These are phyloP conservation scores for Aquilaria malaccensis DNA, from an alignment of 345 rosid genomes.

Conservation along the genomic window DNA sequence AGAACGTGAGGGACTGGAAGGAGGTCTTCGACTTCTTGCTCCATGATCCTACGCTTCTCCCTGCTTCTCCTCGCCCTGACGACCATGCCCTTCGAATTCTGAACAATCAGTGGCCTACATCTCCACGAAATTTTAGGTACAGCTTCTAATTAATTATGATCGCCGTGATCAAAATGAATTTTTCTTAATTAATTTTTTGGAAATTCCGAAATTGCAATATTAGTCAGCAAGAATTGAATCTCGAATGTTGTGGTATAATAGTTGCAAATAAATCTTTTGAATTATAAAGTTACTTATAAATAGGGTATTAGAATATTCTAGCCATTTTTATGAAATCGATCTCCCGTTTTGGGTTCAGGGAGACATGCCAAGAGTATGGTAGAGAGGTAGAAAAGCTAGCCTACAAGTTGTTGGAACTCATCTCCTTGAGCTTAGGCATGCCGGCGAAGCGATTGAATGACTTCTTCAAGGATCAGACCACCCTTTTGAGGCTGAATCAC, in stretches of 20 bases:
- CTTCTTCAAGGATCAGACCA: slow-evolving; percentile 47
- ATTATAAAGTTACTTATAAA: slow-evolving; percentile 2
- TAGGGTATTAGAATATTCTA: too few species aligned
- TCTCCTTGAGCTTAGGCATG: slow-evolving; percentile 55
- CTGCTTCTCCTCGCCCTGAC: slow-evolving; percentile 35
- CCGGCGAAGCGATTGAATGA: slow-evolving; percentile 34
- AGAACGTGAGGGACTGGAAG: slow-evolving; percentile 62
- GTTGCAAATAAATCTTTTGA: neutral
- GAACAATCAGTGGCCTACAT: slow-evolving; percentile 51
- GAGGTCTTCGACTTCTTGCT: slow-evolving; percentile 52
- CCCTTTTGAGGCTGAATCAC: slow-evolving; percentile 51
- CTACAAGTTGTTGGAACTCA: slow-evolving; percentile 33
- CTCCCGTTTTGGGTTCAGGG: slow-evolving; percentile 20
- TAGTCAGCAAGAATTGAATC: too few species aligned
- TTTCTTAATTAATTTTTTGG: neutral
- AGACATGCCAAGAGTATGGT: slow-evolving; percentile 36
- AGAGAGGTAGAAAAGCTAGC: slow-evolving; percentile 44
- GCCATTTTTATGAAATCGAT: too few species aligned
- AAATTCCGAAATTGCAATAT: neutral
- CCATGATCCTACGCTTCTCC: slow-evolving; percentile 41
- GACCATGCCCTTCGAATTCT: slow-evolving; percentile 29
- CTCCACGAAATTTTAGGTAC: slow-evolving; percentile 44
- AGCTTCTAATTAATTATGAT: neutral
- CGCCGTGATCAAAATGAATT: neutral
- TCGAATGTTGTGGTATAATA: neutral